Base-by-base conservation (phyloP, 163 green algal genomes). In the Scenedesmus sp. region DNA sequence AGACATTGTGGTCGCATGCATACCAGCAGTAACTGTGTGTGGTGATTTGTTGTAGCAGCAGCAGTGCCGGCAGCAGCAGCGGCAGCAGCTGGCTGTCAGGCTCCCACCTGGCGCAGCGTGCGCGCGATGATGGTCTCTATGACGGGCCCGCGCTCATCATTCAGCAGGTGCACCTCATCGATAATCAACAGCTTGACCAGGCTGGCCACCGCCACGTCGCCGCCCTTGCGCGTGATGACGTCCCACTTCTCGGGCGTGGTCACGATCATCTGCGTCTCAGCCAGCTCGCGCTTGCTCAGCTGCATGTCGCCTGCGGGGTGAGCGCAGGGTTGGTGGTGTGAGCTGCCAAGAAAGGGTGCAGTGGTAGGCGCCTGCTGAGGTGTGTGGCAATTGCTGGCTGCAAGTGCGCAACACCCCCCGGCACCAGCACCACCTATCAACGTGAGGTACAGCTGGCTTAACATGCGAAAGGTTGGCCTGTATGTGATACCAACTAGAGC, bases 221-320 rank as follows among this genome's bases (percentile, higher is more conserved):
- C 97, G 79, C 97, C 97, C 96, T 99, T 99, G 84, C 98, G 96
- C 7, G 98, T 99, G 90, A 99, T 99, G 46, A 99, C 98, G 92
- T 99, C 98, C 98, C 98, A 99, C 94, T 99, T 99, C 95, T 99
- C 98, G 5, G 98, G 98, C 4, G 98, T 99, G 34, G 98, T 99
- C 59, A 99, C 97, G 87, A 99, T 99, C 97, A 99, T 99, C 94
- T 99, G 98, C n/a, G 98, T 99, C 88, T 98, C 97, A 79, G 95
- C 94, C 83, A 99, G 92, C 96, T 99, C 98, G 26, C 94, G 94
- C 96, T 99, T 99, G 83, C 91, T 98, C 82, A 99, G 97, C 96
- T 99, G 97, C 97, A 99, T 99, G 95, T 99, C 98, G 15, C 98
- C 98, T 91, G 74, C n/a, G 23, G 18, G 7, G 7, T 7, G 79